Conservation (phyloP, 495 filamentous ascomycete species). For the Hypoxylon intermedium region DNA sequence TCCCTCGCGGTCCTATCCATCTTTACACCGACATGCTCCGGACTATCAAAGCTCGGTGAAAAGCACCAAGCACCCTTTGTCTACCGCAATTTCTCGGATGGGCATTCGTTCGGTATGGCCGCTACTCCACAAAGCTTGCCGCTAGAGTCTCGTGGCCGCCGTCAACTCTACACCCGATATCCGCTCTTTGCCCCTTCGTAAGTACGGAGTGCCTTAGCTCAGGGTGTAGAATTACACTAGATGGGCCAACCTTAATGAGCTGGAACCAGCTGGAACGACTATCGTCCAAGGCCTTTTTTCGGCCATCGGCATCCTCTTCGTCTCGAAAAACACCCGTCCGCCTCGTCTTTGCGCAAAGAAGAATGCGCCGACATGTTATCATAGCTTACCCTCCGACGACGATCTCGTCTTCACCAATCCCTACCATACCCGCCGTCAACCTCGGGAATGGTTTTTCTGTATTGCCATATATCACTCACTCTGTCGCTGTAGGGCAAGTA, state of each 20-base stretch:
- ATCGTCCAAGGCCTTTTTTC: slow-evolving; percentile 25
- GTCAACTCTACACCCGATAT: slow-evolving; percentile 33
- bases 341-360: slow-evolving; percentile 8
- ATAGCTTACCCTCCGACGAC: neutral
- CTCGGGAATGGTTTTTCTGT: slow-evolving; percentile 1
- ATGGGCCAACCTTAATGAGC: slow-evolving; percentile 30
- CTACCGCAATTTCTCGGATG: slow-evolving; percentile 35
- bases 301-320: slow-evolving; percentile 33
- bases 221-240: neutral
- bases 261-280: slow-evolving; percentile 1
- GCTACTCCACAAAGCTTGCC: slow-evolving; percentile 40
- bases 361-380: neutral
- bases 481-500: slow-evolving; percentile 34
- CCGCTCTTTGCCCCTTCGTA: slow-evolving; percentile 24
- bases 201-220: slow-evolving; percentile 33
- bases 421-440: neutral
- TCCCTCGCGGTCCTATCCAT: slow-evolving; percentile 17
- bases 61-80: slow-evolving; percentile 22
- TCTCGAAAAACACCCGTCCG: slow-evolving; percentile 22
- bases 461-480: slow-evolving; percentile 18
- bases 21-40: slow-evolving; percentile 42
- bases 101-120: slow-evolving; percentile 43
- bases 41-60: slow-evolving; percentile 30
- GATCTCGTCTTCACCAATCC: slow-evolving; percentile 8
- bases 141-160: slow-evolving; percentile 34